Base-by-base conservation (phyloP, 1,139 yeast genomes). In the Barnettozyma hawaiiensis region DNA sequence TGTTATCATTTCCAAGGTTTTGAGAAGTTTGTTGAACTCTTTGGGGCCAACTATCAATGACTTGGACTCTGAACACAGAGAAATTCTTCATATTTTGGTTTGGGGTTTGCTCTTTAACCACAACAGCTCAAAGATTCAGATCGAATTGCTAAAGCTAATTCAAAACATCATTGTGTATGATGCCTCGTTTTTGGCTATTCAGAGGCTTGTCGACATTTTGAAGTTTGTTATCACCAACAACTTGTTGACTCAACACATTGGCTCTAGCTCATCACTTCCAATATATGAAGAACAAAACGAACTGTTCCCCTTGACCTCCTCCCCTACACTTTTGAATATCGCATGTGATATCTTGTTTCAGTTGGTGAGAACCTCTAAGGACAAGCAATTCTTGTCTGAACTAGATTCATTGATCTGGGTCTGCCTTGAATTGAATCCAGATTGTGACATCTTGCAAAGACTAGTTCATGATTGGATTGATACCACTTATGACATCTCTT, bases 1-100 rank as follows among this genome's bases (percentile, higher is more conserved):
- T 33, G 52, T 58, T 3, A 65, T 67, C 2, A 57, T 75, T 21
- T 67, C 71, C 1, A 63, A 67, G 22, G 65, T 71, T n/a, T 49
- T 71, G 20, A 64, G 66, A 39, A 60, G 67, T 9, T 50, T 75
- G 12, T 65, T 76, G 16, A 68, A 72, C 34, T 66, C 69, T 16
- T 48, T 75, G 21, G 83, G 83, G 1, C 82, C 82, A 1, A 72
- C 67, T 37, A 51, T 73, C 5, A 64, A 58, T 31, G 70, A 65
- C 26, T 48, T 51, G 26, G 50, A 41, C 23, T 23, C 23, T 41
- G 20, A 52, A 53, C 40, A 51, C n/a, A 52, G 55, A 23, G 50
- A 48, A 2, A 51, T 54, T 3, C 52, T 63, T 28, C 51, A 42
- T 28, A 59, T 57, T 35, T 41, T 65, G 19, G 47, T 60, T 2